Percentiles rank a stretch among this genome's conserved stretches.
These are phyloP conservation scores for Bertia moriformis DNA, from an alignment of 2,329 filamentous ascomycete species.

Conservation along the genomic window DNA sequence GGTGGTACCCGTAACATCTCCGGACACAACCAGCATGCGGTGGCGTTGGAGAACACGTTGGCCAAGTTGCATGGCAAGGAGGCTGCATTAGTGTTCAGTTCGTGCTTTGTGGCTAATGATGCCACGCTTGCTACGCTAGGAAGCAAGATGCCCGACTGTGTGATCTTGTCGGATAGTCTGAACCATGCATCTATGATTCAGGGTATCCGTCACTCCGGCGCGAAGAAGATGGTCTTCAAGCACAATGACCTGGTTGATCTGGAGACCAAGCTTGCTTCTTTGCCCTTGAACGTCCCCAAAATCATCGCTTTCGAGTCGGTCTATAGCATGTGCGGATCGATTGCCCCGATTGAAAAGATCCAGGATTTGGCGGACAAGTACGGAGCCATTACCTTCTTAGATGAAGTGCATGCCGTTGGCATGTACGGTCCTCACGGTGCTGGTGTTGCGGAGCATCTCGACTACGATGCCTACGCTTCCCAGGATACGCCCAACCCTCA, in stretches of 20 bases:
- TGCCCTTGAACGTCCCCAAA: slow-evolving; percentile 54
- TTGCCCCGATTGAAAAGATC: slow-evolving; percentile 61
- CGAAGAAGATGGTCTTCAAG: slow-evolving; percentile 66
- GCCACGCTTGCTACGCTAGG: slow-evolving; percentile 60
- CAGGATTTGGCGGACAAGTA: slow-evolving; percentile 66
- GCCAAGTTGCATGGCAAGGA: slow-evolving; percentile 61
- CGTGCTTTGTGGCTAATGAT: slow-evolving; percentile 66
- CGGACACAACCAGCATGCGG: slow-evolving; percentile 61
- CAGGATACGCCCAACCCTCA: slow-evolving; percentile 30
- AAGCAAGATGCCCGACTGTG: slow-evolving; percentile 60
- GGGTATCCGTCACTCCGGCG: slow-evolving; percentile 61
- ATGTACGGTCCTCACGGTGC: slow-evolving; percentile 67
- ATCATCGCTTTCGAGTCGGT: slow-evolving; percentile 68
- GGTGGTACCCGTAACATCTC: slow-evolving; percentile 66
- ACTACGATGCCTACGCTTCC: slow-evolving; percentile 48
- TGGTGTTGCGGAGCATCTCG: slow-evolving; percentile 62
- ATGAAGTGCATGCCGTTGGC: slow-evolving; percentile 66
- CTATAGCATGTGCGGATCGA: slow-evolving; percentile 66
- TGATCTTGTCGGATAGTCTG: slow-evolving; percentile 59
- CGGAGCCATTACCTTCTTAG: slow-evolving; percentile 61
- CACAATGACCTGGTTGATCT: slow-evolving; percentile 60
- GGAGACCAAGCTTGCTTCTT: slow-evolving; percentile 54
- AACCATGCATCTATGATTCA: slow-evolving; percentile 71
- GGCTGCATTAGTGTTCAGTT: slow-evolving; percentile 57
- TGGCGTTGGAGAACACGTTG: slow-evolving; percentile 47